Evolutionary conservation across 169 alveolate genomes (phyloP).

Genomic region (Theileria orientalis): DNA sequence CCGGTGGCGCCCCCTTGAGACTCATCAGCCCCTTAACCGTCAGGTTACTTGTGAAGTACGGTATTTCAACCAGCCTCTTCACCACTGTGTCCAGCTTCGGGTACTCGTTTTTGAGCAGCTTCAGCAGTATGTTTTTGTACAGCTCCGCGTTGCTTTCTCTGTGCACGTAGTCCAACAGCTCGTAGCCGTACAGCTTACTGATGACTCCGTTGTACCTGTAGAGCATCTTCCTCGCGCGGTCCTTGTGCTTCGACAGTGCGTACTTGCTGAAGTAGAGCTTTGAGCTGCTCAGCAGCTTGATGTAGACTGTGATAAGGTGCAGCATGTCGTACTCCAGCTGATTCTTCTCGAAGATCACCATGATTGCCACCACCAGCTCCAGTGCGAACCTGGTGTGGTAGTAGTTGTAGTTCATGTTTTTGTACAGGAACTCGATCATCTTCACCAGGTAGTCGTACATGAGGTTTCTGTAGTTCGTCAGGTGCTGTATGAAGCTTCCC

Average conservation of each 20-base stretch:
- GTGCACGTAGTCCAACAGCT: not conserved
- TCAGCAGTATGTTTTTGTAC: not conserved
- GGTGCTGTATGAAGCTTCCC: not conserved
- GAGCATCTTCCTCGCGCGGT: not conserved
- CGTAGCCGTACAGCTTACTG: not conserved
- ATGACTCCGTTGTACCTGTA: constrained; percentile 6
- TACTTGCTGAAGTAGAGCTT: not conserved
- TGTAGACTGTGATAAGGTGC: not conserved
- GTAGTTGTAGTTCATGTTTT: not conserved
- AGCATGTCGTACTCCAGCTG: not conserved
- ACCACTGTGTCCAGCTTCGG: not conserved
- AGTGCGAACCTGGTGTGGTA: not conserved
- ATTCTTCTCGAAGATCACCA: not conserved
- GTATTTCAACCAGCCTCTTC: not conserved
- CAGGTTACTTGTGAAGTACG: not conserved
- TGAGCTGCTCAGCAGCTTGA: not conserved
- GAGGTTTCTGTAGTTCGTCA: not conserved
- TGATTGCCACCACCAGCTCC: constrained; percentile 1
- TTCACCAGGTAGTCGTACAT: not conserved
- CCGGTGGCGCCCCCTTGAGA: not conserved
- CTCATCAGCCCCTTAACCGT: not conserved
- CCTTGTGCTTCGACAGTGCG: not conserved
- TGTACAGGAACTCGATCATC: not conserved
- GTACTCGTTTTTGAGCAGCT: constrained; percentile 1
- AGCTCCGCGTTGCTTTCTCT: not conserved